Base-by-base conservation (phyloP, 108 stramenopile species). In the Discostella stelligeroides region DNA sequence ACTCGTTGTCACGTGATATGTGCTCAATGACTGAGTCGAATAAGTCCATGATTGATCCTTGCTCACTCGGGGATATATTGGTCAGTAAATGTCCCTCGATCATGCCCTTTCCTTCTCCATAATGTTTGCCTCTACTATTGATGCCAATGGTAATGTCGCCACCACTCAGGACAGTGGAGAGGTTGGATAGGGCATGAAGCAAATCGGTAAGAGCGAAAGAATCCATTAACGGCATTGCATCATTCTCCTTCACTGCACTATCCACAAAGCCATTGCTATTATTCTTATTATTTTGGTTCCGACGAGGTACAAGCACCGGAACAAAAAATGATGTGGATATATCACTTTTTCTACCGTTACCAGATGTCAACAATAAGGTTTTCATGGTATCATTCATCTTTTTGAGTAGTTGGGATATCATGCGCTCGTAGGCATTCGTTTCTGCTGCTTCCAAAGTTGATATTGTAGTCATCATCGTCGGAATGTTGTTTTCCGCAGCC, bases 1-100 rank as follows among this genome's bases (percentile, higher is more conserved):
- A 41, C 54, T 57, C 23, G 38, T 74, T 51, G 28, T 60, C 43
- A 9, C 58, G 65, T 15, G 73, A 50, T 12, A 74, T 38, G 42
- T 61, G 66, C 23, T 29, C 34, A 25, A 74, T 49, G 0, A 66
- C 25, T 17, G 18, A 42, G n/a, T 41, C 65, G 29, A 59, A 60
- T 34, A 60, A n/a, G 15, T 60, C 24, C 56, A 45, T 17, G 37
- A 54, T 28, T 0, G 8, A 53, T 29, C 51, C 38, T n/a, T 42
- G 47, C 30, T 61, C 23, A 7, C 17, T 20, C n/a, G 21, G 24
- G 7, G 60, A 38, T 51, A 17, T 21, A 34, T 41, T 28, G 8
- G 60, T 59, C 11, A n/a, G 49, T 15, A 53, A 49, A 18, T 60
- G 56, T 14, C 49, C 48, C 9, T 21, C 46, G 48, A 60, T 61